Percentiles rank a stretch among this genome's conserved stretches.
Conservation (phyloP, 345 rosid genomes). For the Rhodomyrtus tomentosa region DNA sequence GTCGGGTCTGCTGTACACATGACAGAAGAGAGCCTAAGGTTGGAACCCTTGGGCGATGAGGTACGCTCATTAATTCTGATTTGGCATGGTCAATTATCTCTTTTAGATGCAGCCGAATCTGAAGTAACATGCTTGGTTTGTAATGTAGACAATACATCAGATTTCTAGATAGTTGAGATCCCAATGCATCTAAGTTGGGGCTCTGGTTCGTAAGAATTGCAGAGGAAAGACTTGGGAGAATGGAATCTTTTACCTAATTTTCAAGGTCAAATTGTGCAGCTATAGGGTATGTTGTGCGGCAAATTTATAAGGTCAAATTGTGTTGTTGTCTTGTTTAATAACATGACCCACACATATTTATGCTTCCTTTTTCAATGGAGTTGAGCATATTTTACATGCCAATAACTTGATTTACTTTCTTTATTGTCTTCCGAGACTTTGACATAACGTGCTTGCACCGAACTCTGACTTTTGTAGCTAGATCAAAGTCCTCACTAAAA, state of each 20-base stretch:
- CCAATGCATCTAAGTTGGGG: not conserved
- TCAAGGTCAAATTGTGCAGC: not conserved
- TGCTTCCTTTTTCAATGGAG: not conserved
- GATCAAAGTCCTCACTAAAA: not conserved
- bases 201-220: not conserved
- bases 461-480: not conserved
- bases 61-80: conserved; percentile 1
- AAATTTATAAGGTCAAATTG: not conserved
- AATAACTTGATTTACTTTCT: not conserved
- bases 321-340: not conserved
- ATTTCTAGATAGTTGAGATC: not conserved
- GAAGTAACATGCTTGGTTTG: not conserved
- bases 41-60: conserved; percentile 24
- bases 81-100: not conserved
- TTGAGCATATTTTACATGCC: not conserved
- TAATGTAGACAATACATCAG: not conserved
- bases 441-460: not conserved
- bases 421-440: not conserved
- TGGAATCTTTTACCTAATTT: not conserved
- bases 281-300: not conserved
- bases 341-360: not conserved
- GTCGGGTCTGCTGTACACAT: not conserved
- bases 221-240: not conserved
- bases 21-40: conserved; percentile 10
- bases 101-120: not conserved